Percentiles rank a stretch among this genome's conserved stretches.
Conservation (phyloP, 306 rosid genomes). For the Pyrus pyrifolia region DNA sequence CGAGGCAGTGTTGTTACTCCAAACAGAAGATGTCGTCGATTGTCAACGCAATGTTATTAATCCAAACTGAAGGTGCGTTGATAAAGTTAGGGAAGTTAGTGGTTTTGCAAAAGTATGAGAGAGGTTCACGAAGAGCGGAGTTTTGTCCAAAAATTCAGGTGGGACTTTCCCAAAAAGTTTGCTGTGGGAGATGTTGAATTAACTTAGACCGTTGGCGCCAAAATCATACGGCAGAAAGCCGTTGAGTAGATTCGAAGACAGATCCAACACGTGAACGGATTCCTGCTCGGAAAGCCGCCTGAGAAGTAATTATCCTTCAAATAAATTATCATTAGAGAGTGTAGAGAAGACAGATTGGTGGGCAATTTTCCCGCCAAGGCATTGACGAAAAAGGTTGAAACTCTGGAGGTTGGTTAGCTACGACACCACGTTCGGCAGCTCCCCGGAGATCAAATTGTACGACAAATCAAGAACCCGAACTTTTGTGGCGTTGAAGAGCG, state of each 20-base stretch:
- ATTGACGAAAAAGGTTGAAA: constrained; percentile 76
- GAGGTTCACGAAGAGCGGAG: constrained; percentile 12
- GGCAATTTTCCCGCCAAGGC: constrained; percentile 68
- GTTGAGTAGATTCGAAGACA: constrained; percentile 67
- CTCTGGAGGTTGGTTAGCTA: constrained; percentile 30
- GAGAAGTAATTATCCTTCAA: constrained; percentile 60
- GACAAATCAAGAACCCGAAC: constrained; percentile 55
- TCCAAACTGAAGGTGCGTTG: too few species aligned
- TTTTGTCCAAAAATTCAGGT: constrained; percentile 28
- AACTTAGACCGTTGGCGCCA: constrained; percentile 37
- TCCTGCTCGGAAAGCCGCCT: constrained; percentile 39
- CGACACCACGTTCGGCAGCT: constrained; percentile 32
- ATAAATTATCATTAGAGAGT: constrained; percentile 32
- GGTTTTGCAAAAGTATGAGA: too few species aligned
- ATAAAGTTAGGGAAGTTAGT: too few species aligned
- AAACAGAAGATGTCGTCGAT: too few species aligned
- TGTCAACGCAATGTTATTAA: too few species aligned
- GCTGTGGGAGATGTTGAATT: constrained; percentile 62
- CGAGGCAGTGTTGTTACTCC: too few species aligned
- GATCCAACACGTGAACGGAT: constrained; percentile 47
- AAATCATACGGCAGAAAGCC: constrained; percentile 59
- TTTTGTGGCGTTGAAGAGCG: constrained; percentile 45
- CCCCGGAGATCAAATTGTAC: constrained; percentile 43
- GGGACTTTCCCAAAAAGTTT: constrained; percentile 55
- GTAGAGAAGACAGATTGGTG: constrained; percentile 28